phyloP scores from a whole-genome alignment of 2,329 filamentous ascomycete species.

The Ophiostoma sp. region DNA sequence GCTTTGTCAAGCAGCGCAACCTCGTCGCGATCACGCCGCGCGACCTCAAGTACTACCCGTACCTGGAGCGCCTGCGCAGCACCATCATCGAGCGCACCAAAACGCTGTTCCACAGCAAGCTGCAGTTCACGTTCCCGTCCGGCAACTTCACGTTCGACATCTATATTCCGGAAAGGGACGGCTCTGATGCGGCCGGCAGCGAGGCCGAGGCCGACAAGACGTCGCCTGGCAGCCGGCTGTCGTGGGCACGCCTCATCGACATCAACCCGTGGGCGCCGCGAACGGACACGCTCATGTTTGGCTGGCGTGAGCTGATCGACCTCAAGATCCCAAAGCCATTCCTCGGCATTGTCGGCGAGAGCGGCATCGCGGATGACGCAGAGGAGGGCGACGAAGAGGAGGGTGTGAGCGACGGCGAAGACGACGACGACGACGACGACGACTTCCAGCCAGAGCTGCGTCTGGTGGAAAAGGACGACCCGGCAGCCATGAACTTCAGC shows the following conservation, averaged over 20 bases:
- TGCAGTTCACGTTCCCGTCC: constrained; percentile 77
- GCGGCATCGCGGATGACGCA: constrained; percentile 29
- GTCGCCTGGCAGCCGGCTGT: constrained; percentile 48
- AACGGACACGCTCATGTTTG: constrained; percentile 84
- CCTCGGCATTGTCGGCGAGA: constrained; percentile 41
- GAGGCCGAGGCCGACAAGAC: constrained; percentile 40
- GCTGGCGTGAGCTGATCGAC: constrained; percentile 79
- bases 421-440: constrained; percentile 41
- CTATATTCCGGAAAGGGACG: constrained; percentile 67
- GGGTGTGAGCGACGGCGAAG: constrained; percentile 33
- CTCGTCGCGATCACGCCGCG: constrained; percentile 82
- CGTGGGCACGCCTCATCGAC: constrained; percentile 79
- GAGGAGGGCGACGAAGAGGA: constrained; percentile 33
- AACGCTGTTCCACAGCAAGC: constrained; percentile 68
- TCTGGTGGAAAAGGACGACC: constrained; percentile 76
- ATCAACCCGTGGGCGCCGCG: constrained; percentile 90
- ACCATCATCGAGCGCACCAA: constrained; percentile 63
- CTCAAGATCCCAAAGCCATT: constrained; percentile 58
- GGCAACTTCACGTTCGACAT: constrained; percentile 84
- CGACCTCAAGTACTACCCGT: constrained; percentile 85
- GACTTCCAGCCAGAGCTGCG: constrained; percentile 71
- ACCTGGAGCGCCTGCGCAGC: constrained; percentile 60
- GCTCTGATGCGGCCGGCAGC: constrained; percentile 19
- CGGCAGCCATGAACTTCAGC: constrained; percentile 75
- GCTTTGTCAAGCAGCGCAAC: constrained; percentile 79